phyloP scores from a whole-genome alignment of 2,329 filamentous ascomycete species.

The Phyllachora maydis region DNA sequence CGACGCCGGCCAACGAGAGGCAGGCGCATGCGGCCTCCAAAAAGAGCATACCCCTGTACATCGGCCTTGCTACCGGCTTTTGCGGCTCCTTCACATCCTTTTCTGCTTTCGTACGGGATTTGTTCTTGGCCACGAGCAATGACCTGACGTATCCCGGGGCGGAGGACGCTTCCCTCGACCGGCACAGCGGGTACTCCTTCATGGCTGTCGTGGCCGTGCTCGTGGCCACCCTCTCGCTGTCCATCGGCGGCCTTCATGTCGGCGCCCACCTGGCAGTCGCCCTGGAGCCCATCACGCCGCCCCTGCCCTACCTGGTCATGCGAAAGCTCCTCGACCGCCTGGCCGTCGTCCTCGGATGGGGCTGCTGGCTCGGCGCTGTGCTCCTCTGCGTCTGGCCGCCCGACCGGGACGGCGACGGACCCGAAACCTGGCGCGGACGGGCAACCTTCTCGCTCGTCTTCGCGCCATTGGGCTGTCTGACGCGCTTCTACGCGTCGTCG shows the following conservation, averaged over 20 bases:
- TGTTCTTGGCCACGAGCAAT: conserved; percentile 63
- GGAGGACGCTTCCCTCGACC: conserved; percentile 16
- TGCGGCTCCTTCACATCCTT: conserved; percentile 66
- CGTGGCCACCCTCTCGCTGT: conserved; percentile 51
- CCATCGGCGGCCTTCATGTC: conserved; percentile 44
- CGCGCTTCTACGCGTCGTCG: conserved; percentile 52
- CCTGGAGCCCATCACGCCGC: conserved; percentile 35
- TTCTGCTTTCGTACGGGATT: conserved; percentile 65
- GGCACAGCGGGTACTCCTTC: conserved; percentile 63
- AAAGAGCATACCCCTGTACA: conserved; percentile 75
- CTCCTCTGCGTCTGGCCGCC: conserved; percentile 55
- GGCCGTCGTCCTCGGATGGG: conserved; percentile 43
- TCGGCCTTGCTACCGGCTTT: conserved; percentile 48
- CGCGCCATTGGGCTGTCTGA: conserved; percentile 58
- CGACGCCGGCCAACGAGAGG: conserved; percentile 9
- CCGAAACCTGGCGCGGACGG: conserved; percentile 52
- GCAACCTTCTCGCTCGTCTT: conserved; percentile 64
- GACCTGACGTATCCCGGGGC: conserved; percentile 33
- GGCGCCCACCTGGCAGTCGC: conserved; percentile 58
- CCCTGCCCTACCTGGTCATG: conserved; percentile 32
- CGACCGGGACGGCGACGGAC: conserved; percentile 17
- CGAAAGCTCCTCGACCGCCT: conserved; percentile 43
- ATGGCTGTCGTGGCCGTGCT: conserved; percentile 60
- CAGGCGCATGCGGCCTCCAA: conserved; percentile 45
- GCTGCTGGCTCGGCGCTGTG: conserved; percentile 60